Conservation (phyloP, 169 alveolate genomes). For the Neospora caninum region DNA sequence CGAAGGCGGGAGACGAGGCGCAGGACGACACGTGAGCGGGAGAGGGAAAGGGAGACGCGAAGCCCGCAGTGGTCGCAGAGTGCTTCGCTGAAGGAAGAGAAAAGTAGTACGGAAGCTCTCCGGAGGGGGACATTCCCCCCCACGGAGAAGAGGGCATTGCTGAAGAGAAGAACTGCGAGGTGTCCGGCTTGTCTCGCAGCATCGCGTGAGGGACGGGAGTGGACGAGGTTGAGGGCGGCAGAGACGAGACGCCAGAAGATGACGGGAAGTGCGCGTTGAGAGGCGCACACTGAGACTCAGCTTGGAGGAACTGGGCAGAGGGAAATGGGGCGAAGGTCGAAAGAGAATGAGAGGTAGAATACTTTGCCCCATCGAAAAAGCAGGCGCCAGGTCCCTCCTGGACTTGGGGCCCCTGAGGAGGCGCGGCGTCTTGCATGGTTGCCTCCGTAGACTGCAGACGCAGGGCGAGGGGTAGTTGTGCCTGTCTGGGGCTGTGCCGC, state of each 20-base stretch:
- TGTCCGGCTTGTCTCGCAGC: neutral
- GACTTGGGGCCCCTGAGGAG: neutral
- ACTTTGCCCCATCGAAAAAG: neutral
- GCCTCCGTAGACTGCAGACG: neutral
- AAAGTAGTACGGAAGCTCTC: neutral
- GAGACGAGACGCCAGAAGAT: neutral
- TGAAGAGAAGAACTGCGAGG: neutral
- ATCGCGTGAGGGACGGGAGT: neutral
- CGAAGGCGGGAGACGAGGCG: neutral
- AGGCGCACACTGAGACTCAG: neutral
- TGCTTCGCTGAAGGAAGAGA: neutral
- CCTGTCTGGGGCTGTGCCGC: too few relatives aligned
- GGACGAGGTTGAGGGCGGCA: neutral
- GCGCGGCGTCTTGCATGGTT: neutral
- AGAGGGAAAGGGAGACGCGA: too few relatives aligned
- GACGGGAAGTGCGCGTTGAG: neutral
- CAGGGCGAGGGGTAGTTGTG: too few relatives aligned
- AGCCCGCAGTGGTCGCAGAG: neutral
- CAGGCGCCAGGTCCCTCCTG: neutral
- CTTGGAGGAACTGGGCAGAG: neutral
- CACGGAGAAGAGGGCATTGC: neutral
- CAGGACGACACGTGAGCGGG: neutral
- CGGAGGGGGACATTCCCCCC: neutral
- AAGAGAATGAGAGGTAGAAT: neutral
- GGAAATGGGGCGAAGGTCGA: neutral